Conservation (phyloP, 305 asterid species). For the Fraxinus platypoda region DNA sequence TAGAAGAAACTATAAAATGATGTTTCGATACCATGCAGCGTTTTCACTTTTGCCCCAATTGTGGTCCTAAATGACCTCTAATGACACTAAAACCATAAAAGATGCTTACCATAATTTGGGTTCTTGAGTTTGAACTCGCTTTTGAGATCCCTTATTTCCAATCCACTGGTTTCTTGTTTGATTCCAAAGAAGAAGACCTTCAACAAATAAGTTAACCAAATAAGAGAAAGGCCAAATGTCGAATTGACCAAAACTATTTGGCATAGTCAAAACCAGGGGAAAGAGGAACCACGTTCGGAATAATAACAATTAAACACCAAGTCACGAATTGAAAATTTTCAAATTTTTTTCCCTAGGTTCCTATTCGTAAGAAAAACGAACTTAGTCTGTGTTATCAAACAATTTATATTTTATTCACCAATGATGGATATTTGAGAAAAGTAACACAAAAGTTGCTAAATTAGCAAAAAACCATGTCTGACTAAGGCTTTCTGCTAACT, state of each 20-base stretch:
- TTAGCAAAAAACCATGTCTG: background rate
- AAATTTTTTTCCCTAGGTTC: background rate
- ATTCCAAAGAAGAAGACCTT: slow-evolving; percentile 87
- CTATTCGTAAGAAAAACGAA: background rate
- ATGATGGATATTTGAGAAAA: background rate
- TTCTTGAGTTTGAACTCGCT: slow-evolving; percentile 42
- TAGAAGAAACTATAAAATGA: background rate
- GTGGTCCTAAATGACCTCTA: background rate
- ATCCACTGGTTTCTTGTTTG: slow-evolving; percentile 88
- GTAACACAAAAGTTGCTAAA: background rate
- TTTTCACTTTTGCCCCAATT: background rate
- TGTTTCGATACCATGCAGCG: background rate
- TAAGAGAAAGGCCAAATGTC: background rate
- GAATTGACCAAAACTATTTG: background rate
- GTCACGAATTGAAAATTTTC: background rate
- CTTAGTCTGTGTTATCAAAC: background rate
- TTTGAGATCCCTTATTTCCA: slow-evolving; percentile 58
- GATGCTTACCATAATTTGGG: slow-evolving; percentile 58
- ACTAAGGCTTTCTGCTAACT: background rate
- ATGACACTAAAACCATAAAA: slow-evolving; percentile 3
- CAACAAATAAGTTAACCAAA: background rate
- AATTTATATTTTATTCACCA: background rate
- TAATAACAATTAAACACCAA: background rate
- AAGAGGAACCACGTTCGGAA: background rate
- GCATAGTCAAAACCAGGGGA: background rate